Percentiles rank a stretch among this genome's conserved stretches.
Evolutionary conservation across 2,329 filamentous ascomycete genomes (phyloP).

Genomic region (Trichoderma polysporum): DNA sequence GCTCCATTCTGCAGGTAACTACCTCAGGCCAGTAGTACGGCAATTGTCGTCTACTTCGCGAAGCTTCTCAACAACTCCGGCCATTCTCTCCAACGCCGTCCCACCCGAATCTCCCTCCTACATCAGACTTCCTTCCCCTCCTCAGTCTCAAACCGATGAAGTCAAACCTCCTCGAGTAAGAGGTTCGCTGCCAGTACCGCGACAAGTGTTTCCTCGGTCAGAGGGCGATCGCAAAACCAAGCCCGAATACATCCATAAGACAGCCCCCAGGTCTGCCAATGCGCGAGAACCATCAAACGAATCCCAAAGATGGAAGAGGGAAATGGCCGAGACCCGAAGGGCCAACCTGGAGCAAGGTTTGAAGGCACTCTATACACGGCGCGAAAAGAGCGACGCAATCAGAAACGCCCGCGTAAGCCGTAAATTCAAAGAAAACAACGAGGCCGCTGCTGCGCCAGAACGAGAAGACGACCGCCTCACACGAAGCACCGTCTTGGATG

Average conservation of each 20-base stretch:
- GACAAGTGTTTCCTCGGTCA: constrained; percentile 68
- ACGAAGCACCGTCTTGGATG: constrained; percentile 60
- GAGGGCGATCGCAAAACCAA: constrained; percentile 61
- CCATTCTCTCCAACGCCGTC: constrained; percentile 54
- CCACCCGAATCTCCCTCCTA: constrained; percentile 86
- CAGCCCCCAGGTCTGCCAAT: constrained; percentile 55
- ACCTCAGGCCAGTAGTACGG: constrained; percentile 30
- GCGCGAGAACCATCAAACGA: constrained; percentile 37
- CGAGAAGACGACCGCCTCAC: constrained; percentile 76
- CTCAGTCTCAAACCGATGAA: constrained; percentile 72
- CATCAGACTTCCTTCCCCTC: constrained; percentile 75
- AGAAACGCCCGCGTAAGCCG: constrained; percentile 42
- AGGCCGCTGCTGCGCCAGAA: constrained; percentile 61
- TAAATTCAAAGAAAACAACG: constrained; percentile 49
- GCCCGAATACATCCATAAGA: constrained; percentile 58
- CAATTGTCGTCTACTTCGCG: constrained; percentile 31
- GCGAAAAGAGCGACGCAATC: constrained; percentile 44
- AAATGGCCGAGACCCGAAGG: constrained; percentile 71
- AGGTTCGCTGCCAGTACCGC: constrained; percentile 80
- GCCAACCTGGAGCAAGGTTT: constrained; percentile 72
- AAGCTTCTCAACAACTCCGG: constrained; percentile 36
- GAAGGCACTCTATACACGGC: constrained; percentile 65
- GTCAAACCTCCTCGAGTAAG: constrained; percentile 54
- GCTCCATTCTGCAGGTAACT: constrained; percentile 27
- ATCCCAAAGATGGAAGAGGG: constrained; percentile 62